These are phyloP conservation scores for Guadua angustifolia DNA, from an alignment of 176 grass and related monocot genomes.

Conservation along the genomic window DNA sequence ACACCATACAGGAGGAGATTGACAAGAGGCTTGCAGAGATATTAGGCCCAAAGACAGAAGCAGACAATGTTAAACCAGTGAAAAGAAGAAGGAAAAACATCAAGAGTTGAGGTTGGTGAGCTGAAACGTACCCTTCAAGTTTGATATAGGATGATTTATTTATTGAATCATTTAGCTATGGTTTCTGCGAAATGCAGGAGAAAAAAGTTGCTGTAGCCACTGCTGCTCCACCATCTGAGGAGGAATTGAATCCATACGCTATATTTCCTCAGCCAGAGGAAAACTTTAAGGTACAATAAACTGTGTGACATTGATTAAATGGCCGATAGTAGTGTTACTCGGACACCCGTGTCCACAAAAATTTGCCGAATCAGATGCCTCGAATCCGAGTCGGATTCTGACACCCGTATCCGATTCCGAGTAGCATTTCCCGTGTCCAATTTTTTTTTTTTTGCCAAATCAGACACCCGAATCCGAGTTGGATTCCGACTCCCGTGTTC, in stretches of 20 bases:
- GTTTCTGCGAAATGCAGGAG: slow-evolving; percentile 57
- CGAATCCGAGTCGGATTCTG: too few species aligned
- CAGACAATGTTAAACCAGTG: slow-evolving; percentile 87
- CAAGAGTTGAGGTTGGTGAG: slow-evolving; percentile 78
- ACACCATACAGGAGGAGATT: slow-evolving; percentile 73
- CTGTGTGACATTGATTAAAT: slow-evolving; percentile 18
- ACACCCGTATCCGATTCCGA: too few species aligned
- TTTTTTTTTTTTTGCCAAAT: too few species aligned
- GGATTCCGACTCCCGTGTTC: too few species aligned
- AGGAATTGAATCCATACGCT: slow-evolving; percentile 89
- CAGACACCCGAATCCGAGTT: too few species aligned
- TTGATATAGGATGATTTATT: slow-evolving; percentile 13
- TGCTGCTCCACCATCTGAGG: slow-evolving; percentile 63
- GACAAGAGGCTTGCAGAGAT: slow-evolving; percentile 78
- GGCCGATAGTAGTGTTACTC: neutral
- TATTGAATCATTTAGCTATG: slow-evolving; percentile 7
- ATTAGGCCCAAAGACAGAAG: slow-evolving; percentile 84
- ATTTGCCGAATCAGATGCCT: too few species aligned
- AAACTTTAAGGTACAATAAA: slow-evolving; percentile 74
- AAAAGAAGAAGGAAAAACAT: slow-evolving; percentile 91
- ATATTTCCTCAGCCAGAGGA: slow-evolving; percentile 95
- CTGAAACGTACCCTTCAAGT: neutral
- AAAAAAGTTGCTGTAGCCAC: slow-evolving; percentile 59
- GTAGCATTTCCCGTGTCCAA: too few species aligned
- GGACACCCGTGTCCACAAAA: too few species aligned